Evolutionary conservation across 768 basidiomycete species (phyloP).

Genomic region (Auriscalpium microsporum): DNA sequence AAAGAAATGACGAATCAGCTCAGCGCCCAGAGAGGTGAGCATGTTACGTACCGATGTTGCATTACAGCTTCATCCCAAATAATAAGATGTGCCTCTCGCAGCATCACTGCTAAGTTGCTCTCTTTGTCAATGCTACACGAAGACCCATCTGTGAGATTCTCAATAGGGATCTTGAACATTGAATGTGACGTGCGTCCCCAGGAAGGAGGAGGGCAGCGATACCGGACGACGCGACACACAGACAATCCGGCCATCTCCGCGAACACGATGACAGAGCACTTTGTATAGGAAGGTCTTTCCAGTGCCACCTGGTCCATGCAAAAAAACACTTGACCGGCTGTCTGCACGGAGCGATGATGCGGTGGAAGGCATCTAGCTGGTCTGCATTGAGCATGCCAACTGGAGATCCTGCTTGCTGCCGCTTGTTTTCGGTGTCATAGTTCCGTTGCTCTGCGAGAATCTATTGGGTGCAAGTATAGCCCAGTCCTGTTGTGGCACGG

Average conservation of each 20-base stretch:
- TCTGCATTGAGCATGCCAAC: slow-evolving; percentile 10
- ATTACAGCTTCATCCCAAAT: slow-evolving; percentile 39
- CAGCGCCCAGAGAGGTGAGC: too few species aligned
- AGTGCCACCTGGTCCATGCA: slow-evolving; percentile 36
- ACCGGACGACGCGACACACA: slow-evolving; percentile 44
- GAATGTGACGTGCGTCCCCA: slow-evolving; percentile 42
- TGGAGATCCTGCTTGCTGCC: not conserved
- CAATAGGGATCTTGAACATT: slow-evolving; percentile 39
- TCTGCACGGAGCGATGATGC: slow-evolving; percentile 13
- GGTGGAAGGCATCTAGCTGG: slow-evolving; percentile 13
- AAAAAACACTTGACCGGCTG: slow-evolving; percentile 24
- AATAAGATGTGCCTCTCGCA: slow-evolving; percentile 25
- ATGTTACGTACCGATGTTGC: slow-evolving; percentile 26
- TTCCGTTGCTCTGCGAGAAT: slow-evolving; percentile 25
- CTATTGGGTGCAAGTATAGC: slow-evolving; percentile 13
- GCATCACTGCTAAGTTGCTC: slow-evolving; percentile 21
- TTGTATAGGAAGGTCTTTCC: slow-evolving; percentile 42
- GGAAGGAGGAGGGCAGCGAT: slow-evolving; percentile 36
- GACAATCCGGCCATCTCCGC: slow-evolving; percentile 16
- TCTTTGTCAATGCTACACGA: slow-evolving; percentile 27
- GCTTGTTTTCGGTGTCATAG: slow-evolving; percentile 16
- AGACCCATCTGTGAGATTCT: slow-evolving; percentile 19
- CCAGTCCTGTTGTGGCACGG: slow-evolving; percentile 23
- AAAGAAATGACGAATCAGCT: not conserved
- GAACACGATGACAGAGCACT: slow-evolving; percentile 14